These are phyloP conservation scores for Neophaeococcomyces mojaviensis DNA, from an alignment of 2,329 filamentous ascomycete genomes.

Conservation along the genomic window DNA sequence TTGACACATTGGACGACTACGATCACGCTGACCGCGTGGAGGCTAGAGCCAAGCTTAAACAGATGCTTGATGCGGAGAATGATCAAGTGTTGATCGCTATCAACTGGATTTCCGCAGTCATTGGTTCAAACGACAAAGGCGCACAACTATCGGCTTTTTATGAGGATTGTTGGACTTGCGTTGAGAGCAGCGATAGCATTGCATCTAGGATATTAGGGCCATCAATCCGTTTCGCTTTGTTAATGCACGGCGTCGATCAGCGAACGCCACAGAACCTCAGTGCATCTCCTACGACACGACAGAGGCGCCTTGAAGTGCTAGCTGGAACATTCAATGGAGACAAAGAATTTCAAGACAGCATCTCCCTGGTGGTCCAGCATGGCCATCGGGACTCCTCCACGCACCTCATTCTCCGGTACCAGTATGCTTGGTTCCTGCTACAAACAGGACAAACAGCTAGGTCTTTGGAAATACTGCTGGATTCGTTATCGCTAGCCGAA, in stretches of 20 bases:
- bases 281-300: not conserved
- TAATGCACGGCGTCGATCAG: not conserved
- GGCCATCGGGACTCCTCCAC: conserved; percentile 9
- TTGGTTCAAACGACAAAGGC: not conserved
- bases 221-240: no score
- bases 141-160: conserved; percentile 2
- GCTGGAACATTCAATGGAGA: not conserved
- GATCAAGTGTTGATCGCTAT: not conserved
- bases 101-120: not conserved
- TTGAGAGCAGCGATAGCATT: not conserved
- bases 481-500: conserved; percentile 12
- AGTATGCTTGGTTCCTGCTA: conserved; percentile 15
- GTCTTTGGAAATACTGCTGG: conserved; percentile 9
- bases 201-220: not conserved
- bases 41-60: not conserved
- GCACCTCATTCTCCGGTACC: conserved; percentile 13
- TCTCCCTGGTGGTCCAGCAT: not conserved
- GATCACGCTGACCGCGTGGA: conserved; percentile 1
- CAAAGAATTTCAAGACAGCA: conserved; percentile 1
- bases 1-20: not conserved
- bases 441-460: not conserved
- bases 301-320: not conserved
- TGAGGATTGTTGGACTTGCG: conserved; percentile 5
- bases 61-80: not conserved
- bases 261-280: not conserved